phyloP scores from a whole-genome alignment of 2,329 filamentous ascomycete species.

The Botrytis porri region DNA sequence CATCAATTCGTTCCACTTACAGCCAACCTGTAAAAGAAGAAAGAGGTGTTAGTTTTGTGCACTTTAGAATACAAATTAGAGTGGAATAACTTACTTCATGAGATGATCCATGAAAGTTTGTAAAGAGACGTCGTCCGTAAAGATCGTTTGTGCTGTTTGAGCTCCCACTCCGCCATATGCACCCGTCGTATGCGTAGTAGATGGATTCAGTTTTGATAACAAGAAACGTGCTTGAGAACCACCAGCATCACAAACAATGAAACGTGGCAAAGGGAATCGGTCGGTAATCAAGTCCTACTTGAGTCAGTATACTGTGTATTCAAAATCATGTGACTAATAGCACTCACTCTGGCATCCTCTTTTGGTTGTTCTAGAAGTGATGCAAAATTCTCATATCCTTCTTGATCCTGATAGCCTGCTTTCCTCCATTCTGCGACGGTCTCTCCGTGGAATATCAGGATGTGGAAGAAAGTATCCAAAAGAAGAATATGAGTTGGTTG shows the following conservation, averaged over 20 bases:
- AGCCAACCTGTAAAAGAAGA: constrained; percentile 47
- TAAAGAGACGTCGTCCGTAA: constrained; percentile 95
- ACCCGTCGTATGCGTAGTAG: constrained; percentile 91
- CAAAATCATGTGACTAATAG: neutral
- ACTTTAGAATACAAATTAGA: constrained; percentile 22
- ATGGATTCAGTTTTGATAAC: constrained; percentile 94
- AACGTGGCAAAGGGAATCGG: constrained; percentile 94
- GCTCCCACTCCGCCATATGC: constrained; percentile 83
- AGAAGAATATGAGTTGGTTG: constrained; percentile 91
- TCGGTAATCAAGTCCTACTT: constrained; percentile 88
- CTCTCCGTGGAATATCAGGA: constrained; percentile 98
- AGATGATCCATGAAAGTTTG: constrained; percentile 99
- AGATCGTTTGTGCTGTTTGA: constrained; percentile 93
- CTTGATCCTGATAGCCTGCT: constrained; percentile 95
- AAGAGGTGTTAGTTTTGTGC: constrained; percentile 21
- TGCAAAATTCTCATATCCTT: constrained; percentile 96
- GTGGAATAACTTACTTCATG: constrained; percentile 75
- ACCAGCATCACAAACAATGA: constrained; percentile 98
- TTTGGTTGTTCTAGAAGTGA: constrained; percentile 86
- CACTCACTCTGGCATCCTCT: constrained; percentile 84
- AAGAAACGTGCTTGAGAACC: constrained; percentile 97
- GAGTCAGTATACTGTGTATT: constrained; percentile 27
- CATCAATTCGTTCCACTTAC: constrained; percentile 60
- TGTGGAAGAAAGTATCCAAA: constrained; percentile 98
- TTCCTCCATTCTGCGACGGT: constrained; percentile 98